Conservation (phyloP, 805 yeast species). For the Starmerella cellae region DNA sequence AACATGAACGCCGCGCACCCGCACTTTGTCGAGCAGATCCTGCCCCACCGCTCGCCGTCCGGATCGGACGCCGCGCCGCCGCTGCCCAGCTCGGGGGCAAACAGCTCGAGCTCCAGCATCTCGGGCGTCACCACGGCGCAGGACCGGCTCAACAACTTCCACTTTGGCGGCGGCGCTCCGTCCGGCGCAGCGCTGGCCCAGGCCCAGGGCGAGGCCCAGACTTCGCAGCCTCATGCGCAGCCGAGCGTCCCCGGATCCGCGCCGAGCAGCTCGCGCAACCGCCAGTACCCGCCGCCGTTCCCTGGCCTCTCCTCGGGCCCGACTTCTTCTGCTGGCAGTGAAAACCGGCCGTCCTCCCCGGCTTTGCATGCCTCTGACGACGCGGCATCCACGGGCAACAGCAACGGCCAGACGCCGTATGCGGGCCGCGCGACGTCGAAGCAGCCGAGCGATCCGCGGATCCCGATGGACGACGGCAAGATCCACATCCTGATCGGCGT, state of each 20-base stretch:
- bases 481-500: conserved; percentile 76
- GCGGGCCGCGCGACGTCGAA: conserved; percentile 17
- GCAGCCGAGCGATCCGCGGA: conserved; percentile 40
- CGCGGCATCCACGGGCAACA: neutral
- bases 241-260: neutral
- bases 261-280: neutral
- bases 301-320: neutral
- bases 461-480: conserved; percentile 75
- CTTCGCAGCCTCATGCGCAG: neutral
- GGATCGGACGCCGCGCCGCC: neutral
- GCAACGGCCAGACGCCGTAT: neutral
- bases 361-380: neutral
- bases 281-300: neutral
- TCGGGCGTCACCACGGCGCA: neutral
- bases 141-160: conserved; percentile 6
- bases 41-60: conserved; percentile 14
- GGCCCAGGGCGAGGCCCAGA: conserved; percentile 10
- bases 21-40: conserved; percentile 19
- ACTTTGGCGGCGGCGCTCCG: conserved; percentile 3
- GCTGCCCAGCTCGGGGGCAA: neutral
- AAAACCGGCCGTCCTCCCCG: neutral
- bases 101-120: neutral
- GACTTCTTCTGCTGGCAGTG: neutral
- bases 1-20: conserved; percentile 18
- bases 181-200: conserved; percentile 4